Conservation (phyloP, 1,284 basidiomycete species). For the Sanghuangporus sanghuang region DNA sequence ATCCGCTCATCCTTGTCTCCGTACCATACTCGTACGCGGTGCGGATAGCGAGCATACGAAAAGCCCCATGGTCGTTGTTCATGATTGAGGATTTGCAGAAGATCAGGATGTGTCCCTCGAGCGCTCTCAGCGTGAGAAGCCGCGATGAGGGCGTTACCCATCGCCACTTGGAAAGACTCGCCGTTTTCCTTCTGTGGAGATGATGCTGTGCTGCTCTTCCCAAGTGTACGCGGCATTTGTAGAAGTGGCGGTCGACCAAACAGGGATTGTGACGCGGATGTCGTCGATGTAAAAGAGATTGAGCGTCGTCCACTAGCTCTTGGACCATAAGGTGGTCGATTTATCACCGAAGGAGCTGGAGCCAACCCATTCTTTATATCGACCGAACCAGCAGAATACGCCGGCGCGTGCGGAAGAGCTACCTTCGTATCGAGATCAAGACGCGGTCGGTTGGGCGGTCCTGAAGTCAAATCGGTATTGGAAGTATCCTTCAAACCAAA, state of each 20-base stretch:
- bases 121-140: slow-evolving; percentile 94
- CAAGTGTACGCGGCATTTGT: slow-evolving; percentile 15
- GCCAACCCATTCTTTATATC: not conserved
- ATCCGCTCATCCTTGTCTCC: slow-evolving; percentile 93
- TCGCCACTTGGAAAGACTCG: slow-evolving; percentile 56
- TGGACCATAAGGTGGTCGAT: slow-evolving; percentile 19
- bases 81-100: slow-evolving; percentile 86
- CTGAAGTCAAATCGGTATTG: not conserved
- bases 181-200: slow-evolving; percentile 31
- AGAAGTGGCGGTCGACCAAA: slow-evolving; percentile 11
- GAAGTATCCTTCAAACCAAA: not conserved
- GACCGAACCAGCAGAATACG: slow-evolving; percentile 6
- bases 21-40: slow-evolving; percentile 87
- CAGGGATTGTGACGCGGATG: slow-evolving; percentile 20
- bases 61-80: slow-evolving; percentile 83
- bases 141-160: slow-evolving; percentile 83
- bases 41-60: slow-evolving; percentile 72
- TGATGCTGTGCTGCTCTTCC: slow-evolving; percentile 11
- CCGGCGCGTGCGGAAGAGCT: not conserved
- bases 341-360: slow-evolving; percentile 1
- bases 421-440: not conserved
- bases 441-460: not conserved
- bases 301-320: slow-evolving; percentile 53
- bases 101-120: slow-evolving; percentile 85
- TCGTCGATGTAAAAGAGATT: slow-evolving; percentile 50